Base-by-base conservation (phyloP, 2,329 filamentous ascomycete genomes). In the Epichloe uncinata region DNA sequence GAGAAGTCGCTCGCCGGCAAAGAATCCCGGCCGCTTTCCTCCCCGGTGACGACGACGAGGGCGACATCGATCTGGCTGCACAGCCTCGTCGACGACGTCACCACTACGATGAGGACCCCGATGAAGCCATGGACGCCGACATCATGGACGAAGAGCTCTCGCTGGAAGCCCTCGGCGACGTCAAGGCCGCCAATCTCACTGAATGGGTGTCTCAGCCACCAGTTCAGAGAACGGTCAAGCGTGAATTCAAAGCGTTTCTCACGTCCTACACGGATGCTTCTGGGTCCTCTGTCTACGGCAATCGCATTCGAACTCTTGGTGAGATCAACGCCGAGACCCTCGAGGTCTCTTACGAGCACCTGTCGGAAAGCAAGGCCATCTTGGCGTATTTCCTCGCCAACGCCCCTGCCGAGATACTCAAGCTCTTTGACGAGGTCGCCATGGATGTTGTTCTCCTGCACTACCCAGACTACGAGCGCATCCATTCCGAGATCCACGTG, bases 401-500 rank as follows among this genome's bases (percentile, higher is more conserved):
- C 62, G 89, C 91, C 0, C 93, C 93, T 0, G 81, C 86, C n/a
- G 91, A 96, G 66, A 87, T 97, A 63, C 78, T 98, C 53, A 93
- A 93, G 65, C 84, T 98, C 45, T 97, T 98, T 61, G 93, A 98
- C 59, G 84, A 95, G 56, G 91, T 96, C 4, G 91, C 93, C 51
- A 91, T 98, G 80, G 93, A 98, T 55, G 90, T 94, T 37, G 91
- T 94, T 5, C 79, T 97, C 20, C 81, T 97, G 49, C 89, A 97
- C 66, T 98, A 97, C 68, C 91, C 90, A 2, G 90, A 97, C 66
- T 98, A 98, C 66, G 89, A 95, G 65, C 86, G 89, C 54, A 98
- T 98, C 60, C 93, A 97, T 67, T 86, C 89, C 30, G 93, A 98
- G 66, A 95, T 98, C 48, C 93, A 98, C 63, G 91, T 98, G 50